Evolutionary conservation across 1,139 yeast genomes (phyloP).

Genomic region (Debaryomycetaceae sp.): DNA sequence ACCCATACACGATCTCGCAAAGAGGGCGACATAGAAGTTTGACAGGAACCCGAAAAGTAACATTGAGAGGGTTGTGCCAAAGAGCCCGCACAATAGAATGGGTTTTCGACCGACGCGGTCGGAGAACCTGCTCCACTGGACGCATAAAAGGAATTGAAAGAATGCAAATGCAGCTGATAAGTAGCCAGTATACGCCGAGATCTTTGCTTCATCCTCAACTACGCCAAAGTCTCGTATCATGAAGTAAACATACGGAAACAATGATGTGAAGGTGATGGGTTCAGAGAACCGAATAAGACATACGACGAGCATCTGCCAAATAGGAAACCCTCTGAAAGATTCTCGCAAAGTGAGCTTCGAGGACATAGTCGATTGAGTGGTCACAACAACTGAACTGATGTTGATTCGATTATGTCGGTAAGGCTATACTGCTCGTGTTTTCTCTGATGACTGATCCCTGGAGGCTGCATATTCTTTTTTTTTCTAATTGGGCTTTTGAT

Average conservation of each 20-base stretch:
- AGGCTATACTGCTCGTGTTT: too few species aligned
- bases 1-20: slow-evolving; percentile 51
- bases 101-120: slow-evolving; percentile 57
- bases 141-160: slow-evolving; percentile 50
- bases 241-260: slow-evolving; percentile 61
- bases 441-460: too few species aligned
- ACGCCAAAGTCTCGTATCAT: slow-evolving; percentile 57
- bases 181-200: slow-evolving; percentile 56
- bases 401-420: too few species aligned
- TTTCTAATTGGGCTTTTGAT: too few species aligned
- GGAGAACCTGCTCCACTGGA: slow-evolving; percentile 56
- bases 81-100: slow-evolving; percentile 46
- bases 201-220: slow-evolving; percentile 46
- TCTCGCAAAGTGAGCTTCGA: slow-evolving; percentile 5
- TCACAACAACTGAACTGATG: too few species aligned
- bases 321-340: slow-evolving; percentile 38
- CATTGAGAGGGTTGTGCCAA: slow-evolving; percentile 47
- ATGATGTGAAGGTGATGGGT: slow-evolving; percentile 60
- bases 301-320: slow-evolving; percentile 44
- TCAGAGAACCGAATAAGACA: slow-evolving; percentile 51
- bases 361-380: too few species aligned
- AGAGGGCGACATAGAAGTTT: slow-evolving; percentile 46
- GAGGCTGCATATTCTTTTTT: too few species aligned
- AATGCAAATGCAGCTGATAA: slow-evolving; percentile 53
- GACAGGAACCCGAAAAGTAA: slow-evolving; percentile 50